Percentiles rank a stretch among this genome's conserved stretches.
Evolutionary conservation across 768 basidiomycete genomes (phyloP).

Genomic region (Pholiota molesta): DNA sequence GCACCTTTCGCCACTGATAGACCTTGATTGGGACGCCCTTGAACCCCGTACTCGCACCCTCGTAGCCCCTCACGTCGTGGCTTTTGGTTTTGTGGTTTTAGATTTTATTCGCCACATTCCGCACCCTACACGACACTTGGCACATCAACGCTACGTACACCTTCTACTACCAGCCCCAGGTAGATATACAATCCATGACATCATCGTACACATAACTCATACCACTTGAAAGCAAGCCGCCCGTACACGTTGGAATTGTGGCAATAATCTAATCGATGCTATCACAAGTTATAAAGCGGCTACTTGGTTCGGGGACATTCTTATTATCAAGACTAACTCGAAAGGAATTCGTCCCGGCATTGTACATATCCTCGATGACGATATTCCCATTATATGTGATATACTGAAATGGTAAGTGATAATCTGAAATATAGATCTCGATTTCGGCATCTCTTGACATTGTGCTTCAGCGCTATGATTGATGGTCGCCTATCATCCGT

Average conservation of each 20-base stretch:
- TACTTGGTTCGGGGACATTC: background rate
- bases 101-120: no score
- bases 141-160: no score
- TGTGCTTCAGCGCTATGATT: background rate
- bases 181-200: background rate
- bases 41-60: no score
- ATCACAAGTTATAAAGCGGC: background rate
- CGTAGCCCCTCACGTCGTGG: no score
- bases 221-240: background rate
- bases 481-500: background rate
- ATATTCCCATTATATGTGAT: background rate
- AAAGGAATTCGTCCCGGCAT: background rate
- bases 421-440: background rate
- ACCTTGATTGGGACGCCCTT: no score
- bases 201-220: background rate
- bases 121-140: no score
- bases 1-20: no score
- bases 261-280: background rate
- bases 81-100: no score
- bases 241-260: background rate
- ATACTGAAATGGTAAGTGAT: background rate
- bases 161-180: background rate
- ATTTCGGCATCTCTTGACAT: background rate
- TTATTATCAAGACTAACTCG: background rate
- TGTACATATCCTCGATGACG: background rate